Evolutionary conservation across 225 moss, liverwort and hornwort species (phyloP).

Genomic region (Physcomitrellopsis africana): DNA sequence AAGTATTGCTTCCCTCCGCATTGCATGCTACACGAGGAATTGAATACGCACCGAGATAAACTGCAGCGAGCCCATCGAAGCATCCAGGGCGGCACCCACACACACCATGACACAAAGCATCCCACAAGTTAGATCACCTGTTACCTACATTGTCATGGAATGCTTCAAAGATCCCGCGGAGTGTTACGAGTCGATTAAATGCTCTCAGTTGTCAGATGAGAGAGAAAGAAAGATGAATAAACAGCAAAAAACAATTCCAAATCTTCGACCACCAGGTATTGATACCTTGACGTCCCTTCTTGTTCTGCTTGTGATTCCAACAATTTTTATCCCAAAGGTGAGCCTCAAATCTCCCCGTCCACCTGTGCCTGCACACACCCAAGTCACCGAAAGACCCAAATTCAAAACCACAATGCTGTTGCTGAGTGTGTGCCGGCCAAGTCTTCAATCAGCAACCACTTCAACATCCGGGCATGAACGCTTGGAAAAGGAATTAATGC

Average conservation of each 20-base stretch:
- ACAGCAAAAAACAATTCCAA: background rate
- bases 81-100: background rate
- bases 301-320: constrained; percentile 78
- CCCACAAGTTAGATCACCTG: background rate
- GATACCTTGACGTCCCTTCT: constrained; percentile 80
- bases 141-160: background rate
- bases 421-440: no score
- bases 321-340: constrained; percentile 85
- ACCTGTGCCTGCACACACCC: constrained; percentile 51
- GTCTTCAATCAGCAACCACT: no score
- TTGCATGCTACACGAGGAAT: background rate
- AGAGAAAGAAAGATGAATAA: background rate
- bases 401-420: background rate
- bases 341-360: constrained; percentile 78
- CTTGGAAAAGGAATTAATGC: no score
- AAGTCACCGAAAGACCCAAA: background rate
- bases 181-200: constrained; percentile 6
- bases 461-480: no score
- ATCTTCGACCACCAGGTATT: background rate
- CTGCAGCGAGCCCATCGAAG: constrained; percentile 15
- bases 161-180: no score
- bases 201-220: background rate
- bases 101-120: constrained; percentile 18
- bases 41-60: constrained; percentile 43
- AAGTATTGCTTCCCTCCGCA: background rate